Evolutionary conservation across 306 rosid genomes (phyloP), one percentile per base, ranked within the genome.

Genomic region (Dalbergia cultrata): DNA sequence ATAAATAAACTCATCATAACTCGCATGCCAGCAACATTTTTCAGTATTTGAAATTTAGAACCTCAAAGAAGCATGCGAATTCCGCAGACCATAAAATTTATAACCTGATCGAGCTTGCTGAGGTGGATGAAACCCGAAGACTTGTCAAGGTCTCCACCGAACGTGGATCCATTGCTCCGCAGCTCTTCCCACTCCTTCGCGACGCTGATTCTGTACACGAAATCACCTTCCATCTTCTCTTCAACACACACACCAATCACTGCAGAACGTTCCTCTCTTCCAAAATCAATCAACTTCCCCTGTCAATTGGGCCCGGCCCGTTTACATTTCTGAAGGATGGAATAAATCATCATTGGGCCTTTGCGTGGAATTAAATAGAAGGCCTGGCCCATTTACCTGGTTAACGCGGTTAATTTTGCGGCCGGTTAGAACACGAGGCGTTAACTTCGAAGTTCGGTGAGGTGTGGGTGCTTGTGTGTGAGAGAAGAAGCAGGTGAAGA

Each of bases 101-200:
- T 11, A 37, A 94, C 97, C 94, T 95, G 98, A 41, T 82, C 70
- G 78, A 90, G 97, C 54, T 80, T 76, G 90, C 97, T 92, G 59
- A 95, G 97, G 85, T 95, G 98, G 79, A 95, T 87, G 89, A 92
- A 95, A 35, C 83, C 85, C 39, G 94, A 87, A 64, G 86, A 75
- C 70, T 83, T 91, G 75, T 95, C 98, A 74, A 91, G 88, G 0
- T 89, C 83, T 13, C 95, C 94, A 26, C 97, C 95, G 61, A 62
- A 85, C 78, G 2, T 41, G 35, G 85, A 88, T 8, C 94, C 92
- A 57, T 52, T 67, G 18, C 11, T 84, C 82, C 88, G 95, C 85
- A 90, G 75, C 83, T 77, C 88, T 43, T 87, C 90, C 98, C 97
- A 91, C 86, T 94, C 98, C 64, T 74, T 56, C 9, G 84, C 86